These are phyloP conservation scores for Botrytis tulipae DNA, from an alignment of 2,329 filamentous ascomycete genomes.

Conservation along the genomic window DNA sequence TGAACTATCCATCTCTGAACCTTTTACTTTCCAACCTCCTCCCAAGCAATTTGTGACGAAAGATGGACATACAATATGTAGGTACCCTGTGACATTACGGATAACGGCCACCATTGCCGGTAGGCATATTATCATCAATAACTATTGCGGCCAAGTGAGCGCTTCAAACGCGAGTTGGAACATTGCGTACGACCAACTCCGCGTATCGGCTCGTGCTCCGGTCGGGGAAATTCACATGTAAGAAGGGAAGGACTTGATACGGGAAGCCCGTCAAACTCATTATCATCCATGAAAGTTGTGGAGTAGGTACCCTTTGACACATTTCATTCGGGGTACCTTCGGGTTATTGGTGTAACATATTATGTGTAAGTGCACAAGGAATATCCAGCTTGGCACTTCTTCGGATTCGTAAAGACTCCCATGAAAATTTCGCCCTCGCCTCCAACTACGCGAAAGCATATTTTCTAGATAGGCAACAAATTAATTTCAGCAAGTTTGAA, in stretches of 20 bases:
- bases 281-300: background rate
- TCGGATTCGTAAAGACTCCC: background rate
- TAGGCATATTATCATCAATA: background rate
- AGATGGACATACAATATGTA: background rate
- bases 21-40: background rate
- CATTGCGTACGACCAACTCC: background rate
- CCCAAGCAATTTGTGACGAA: background rate
- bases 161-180: background rate
- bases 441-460: background rate
- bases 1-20: background rate
- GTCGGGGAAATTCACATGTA: background rate
- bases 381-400: background rate
- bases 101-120: background rate
- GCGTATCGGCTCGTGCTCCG: background rate
- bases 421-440: background rate
- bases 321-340: background rate
- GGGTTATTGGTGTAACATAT: background rate
- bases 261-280: background rate
- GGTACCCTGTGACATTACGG: background rate
- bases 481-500: background rate
- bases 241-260: background rate
- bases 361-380: background rate
- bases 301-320: background rate
- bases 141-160: background rate
- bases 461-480: background rate